Conservation (phyloP, 129 eudicot species). For the Centrapalus pauciflorus region DNA sequence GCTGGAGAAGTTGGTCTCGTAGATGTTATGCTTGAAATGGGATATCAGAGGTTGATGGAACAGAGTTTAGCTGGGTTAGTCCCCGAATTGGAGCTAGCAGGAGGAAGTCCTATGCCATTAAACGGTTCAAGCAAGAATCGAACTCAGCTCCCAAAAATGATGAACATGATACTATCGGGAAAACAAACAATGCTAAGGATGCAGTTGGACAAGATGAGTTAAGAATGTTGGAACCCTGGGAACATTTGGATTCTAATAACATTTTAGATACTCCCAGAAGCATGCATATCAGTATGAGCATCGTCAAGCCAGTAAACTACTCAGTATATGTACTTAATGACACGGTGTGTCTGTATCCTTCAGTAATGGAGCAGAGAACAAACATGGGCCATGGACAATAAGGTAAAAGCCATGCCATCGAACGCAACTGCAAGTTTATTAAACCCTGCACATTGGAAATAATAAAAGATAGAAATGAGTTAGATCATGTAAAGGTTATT, state of each 20-base stretch:
- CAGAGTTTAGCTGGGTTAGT: constrained; percentile 31
- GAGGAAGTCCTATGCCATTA: constrained; percentile 82
- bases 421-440: too few relatives aligned
- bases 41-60: constrained; percentile 26
- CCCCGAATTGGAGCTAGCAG: constrained; percentile 49
- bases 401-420: too few relatives aligned
- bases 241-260: constrained; percentile 10
- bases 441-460: too few relatives aligned
- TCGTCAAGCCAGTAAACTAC: constrained; percentile 69
- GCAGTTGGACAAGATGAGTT: constrained; percentile 20
- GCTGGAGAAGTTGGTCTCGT: constrained; percentile 14
- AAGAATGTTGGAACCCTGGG: constrained; percentile 19
- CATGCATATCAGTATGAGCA: constrained; percentile 35
- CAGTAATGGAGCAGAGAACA: too few relatives aligned
- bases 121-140: constrained; percentile 57
- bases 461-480: too few relatives aligned
- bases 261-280: constrained; percentile 20
- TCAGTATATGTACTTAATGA: constrained; percentile 36
- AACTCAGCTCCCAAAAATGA: constrained; percentile 14
- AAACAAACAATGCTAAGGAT: constrained; percentile 17
- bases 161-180: neutral
- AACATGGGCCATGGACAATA: too few relatives aligned
- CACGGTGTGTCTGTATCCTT: constrained; percentile 54
- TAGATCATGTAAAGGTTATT: too few relatives aligned
- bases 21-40: constrained; percentile 17